These are phyloP conservation scores for Saturnispora quitensis DNA, from an alignment of 805 yeast species.

Conservation along the genomic window DNA sequence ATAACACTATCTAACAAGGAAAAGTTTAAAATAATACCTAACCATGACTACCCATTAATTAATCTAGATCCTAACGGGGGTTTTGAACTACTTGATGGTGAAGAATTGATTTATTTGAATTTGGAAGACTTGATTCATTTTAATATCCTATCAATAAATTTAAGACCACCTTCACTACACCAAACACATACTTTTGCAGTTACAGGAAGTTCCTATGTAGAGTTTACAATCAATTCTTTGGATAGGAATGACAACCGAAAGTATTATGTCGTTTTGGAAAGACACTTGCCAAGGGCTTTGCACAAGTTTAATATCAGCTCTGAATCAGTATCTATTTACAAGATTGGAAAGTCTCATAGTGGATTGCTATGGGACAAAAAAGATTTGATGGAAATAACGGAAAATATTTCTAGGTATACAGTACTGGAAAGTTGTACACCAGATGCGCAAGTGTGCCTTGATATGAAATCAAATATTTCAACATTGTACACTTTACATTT, in stretches of 20 bases:
- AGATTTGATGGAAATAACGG: not conserved
- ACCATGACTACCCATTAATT: conserved; percentile 6
- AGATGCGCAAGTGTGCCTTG: not conserved
- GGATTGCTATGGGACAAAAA: conserved; percentile 1
- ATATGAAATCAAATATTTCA: not conserved
- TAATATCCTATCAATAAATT: not conserved
- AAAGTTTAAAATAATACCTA: not conserved
- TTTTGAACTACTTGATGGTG: conserved; percentile 4
- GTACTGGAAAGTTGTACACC: not conserved
- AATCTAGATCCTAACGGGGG: not conserved
- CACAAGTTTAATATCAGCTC: not conserved
- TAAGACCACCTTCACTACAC: not conserved
- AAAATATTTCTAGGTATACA: conserved; percentile 2
- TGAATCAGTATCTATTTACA: not conserved
- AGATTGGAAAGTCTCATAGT: not conserved
- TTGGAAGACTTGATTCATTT: conserved; percentile 5
- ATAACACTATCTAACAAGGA: not conserved
- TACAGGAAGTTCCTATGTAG: not conserved
- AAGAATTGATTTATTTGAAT: not conserved
- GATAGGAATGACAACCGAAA: not conserved
- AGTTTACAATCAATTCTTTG: not conserved
- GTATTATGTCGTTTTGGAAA: conserved; percentile 1
- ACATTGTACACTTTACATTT: conserved; percentile 1
- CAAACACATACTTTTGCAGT: not conserved
- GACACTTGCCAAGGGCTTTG: conserved; percentile 2